phyloP scores from a whole-genome alignment of 768 basidiomycete genomes.

The Serpula lacrymans region DNA sequence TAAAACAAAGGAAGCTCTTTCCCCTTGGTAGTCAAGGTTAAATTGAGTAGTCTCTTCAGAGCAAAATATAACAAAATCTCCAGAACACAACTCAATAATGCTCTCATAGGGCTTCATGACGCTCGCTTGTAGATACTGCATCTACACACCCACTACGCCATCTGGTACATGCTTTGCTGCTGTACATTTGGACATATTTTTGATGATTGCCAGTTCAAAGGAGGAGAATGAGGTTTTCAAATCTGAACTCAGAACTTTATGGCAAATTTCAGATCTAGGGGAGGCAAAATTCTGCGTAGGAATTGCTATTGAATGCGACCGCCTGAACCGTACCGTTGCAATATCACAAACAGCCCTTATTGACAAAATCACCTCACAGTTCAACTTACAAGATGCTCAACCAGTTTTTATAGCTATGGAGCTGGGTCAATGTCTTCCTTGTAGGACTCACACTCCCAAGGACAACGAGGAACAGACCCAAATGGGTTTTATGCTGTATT shows the following conservation, averaged over 20 bases:
- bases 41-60: constrained; percentile 5
- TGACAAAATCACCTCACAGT: no score
- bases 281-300: constrained; percentile 30
- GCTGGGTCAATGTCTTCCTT: no score
- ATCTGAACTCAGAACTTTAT: constrained; percentile 21
- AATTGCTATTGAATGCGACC: constrained; percentile 30
- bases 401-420: no score
- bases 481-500: no score
- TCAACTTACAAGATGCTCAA: no score
- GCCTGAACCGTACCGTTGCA: constrained; percentile 15
- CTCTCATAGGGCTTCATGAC: constrained; percentile 30
- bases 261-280: constrained; percentile 33
- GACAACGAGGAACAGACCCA: no score
- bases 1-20: no score
- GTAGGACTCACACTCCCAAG: no score
- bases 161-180: constrained; percentile 22
- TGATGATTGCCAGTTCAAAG: constrained; percentile 11
- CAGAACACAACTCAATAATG: constrained; percentile 1
- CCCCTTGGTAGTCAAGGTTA: constrained; percentile 7
- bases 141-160: constrained; percentile 20
- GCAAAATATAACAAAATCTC: constrained; percentile 2
- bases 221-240: constrained; percentile 18
- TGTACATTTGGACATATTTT: constrained; percentile 33
- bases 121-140: constrained; percentile 25
- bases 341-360: no score